Base-by-base conservation (phyloP, 2,329 filamentous ascomycete genomes). In the Arthrinium puccinioides region DNA sequence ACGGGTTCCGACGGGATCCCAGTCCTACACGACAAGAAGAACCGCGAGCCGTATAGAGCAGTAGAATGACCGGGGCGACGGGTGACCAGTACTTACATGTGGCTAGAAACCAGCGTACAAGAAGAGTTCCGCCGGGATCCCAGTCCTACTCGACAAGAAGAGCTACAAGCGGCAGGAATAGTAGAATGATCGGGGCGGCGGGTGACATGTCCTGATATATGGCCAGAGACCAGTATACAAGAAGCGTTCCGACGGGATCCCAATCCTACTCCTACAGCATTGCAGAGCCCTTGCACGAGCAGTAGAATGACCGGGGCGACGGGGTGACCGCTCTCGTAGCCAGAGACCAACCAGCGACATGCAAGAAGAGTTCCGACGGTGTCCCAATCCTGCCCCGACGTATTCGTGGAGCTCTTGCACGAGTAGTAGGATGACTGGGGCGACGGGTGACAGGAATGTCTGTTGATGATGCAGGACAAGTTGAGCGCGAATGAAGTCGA, bases 341-440 rank as follows among this genome's bases (percentile, higher is more conserved):
- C n/a, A n/a, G n/a, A n/a, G 6, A 5, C 25, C 13, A 11, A 14
- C 10, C 6, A 27, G 25, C 25, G 9, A 27, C 25, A 11, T 11
- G 15, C 25, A n/a, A 11, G 24, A 27, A 23, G 33, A 21, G 33
- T 36, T 36, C 33, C 33, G 33, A 21, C 33, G 24, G 31, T 16
- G 28, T 21, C 33, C 33, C 19, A 21, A 21, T 27, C 33, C 33
- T 36, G 28, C 33, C 28, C 25, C 23, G n/a, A n/a, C n/a, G n/a
- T n/a, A n/a, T n/a, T n/a, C 23, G 24, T 24, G 20, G 33, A 26
- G 24, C n/a, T 25, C 33, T 25, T 14, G 13, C 33, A 20, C 16
- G 33, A 28, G 33, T n/a, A 36, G 33, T 36, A 36, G 33, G 21
- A 28, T 36, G 33, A 19, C 13, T 24, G 24, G 24, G 33, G 33